Evolutionary conservation across 2,329 filamentous ascomycete genomes (phyloP), one percentile per base, ranked within the genome.

Genomic region (Clonostachys byssicola): DNA sequence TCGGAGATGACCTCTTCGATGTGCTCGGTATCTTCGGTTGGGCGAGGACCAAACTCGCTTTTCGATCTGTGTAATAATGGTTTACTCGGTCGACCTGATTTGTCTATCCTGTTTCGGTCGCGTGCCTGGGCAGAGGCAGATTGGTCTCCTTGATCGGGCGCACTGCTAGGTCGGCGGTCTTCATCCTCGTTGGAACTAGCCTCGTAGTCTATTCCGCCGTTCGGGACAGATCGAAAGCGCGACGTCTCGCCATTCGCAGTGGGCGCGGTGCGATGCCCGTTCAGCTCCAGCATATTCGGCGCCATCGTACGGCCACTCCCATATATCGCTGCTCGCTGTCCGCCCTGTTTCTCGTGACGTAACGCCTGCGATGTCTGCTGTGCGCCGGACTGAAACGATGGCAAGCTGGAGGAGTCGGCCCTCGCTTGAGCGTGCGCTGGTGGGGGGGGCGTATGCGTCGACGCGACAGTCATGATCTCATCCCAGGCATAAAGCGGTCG

Each of bases 61-160:
- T 77, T 80, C 48, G 80, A 80, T 46, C 80, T 72, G 45, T 75
- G 57, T 16, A 83, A 66, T n/a, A 67, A 66, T 23, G 77, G 77
- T 55, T 80, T 80, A 6, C 58, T 52, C 14, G 71, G 66, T 38
- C 70, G 67, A 46, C 58, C 60, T 33, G 64, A 55, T 50, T 61
- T 65, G 42, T 67, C 63, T 12, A 63, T 60, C 30, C 64, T 60
- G 17, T 63, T 54, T 47, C 69, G 60, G 30, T 67, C 64, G 47
- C 51, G 56, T 7, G 55, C 51, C 17, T 59, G 59, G 41, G 16
- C 16, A 12, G 54, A 46, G 35, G 55, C 47, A 39, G 55, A 47
- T 13, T 54, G 44, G 49, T 61, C 63, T 52, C 72, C 70, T 47
- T 67, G 67, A 16, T 67, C 70, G 1, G 74, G 72, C 6, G 71